Percentiles rank a stretch among this genome's conserved stretches.
phyloP scores from a whole-genome alignment of 352 stramenopile genomes.

The Globisporangium carolinianum region DNA sequence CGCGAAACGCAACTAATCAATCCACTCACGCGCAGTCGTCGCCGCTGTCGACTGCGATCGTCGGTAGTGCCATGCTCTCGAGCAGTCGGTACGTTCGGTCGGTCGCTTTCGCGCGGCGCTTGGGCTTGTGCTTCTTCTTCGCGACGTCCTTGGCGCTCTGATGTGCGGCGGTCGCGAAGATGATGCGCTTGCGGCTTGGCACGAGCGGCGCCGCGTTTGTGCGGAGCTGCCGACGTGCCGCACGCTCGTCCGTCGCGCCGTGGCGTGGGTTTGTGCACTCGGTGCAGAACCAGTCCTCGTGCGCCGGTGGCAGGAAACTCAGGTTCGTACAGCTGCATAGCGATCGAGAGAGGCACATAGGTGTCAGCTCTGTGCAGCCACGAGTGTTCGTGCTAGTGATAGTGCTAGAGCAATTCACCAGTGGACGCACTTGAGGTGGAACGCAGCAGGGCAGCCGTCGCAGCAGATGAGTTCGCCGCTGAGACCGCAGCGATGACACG shows the following conservation, averaged over 20 bases:
- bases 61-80: slow-evolving; percentile 50
- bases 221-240: slow-evolving; percentile 34
- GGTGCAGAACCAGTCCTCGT: slow-evolving; percentile 62
- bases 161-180: slow-evolving; percentile 25
- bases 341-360: no score
- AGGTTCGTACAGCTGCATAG: slow-evolving; percentile 54
- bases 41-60: slow-evolving; percentile 23
- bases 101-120: slow-evolving; percentile 41
- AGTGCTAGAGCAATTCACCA: neutral
- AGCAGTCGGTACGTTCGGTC: slow-evolving; percentile 56
- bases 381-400: neutral
- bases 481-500: slow-evolving; percentile 64
- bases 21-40: neutral
- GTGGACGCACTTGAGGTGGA: slow-evolving; percentile 25
- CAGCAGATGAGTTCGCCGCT: slow-evolving; percentile 76
- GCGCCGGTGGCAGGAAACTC: slow-evolving; percentile 37
- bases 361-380: no score
- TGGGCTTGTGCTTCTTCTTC: slow-evolving; percentile 47
- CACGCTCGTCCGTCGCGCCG: slow-evolving; percentile 10
- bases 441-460: slow-evolving; percentile 68
- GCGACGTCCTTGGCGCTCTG: slow-evolving; percentile 14
- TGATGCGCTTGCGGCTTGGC: slow-evolving; percentile 63
- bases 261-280: slow-evolving; percentile 45
- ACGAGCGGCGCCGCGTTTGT: slow-evolving; percentile 29
- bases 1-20: neutral